Percentiles rank a stretch among this genome's conserved stretches.
phyloP scores from a whole-genome alignment of 2,329 filamentous ascomycete species.

The Diplodia scrobiculata region DNA sequence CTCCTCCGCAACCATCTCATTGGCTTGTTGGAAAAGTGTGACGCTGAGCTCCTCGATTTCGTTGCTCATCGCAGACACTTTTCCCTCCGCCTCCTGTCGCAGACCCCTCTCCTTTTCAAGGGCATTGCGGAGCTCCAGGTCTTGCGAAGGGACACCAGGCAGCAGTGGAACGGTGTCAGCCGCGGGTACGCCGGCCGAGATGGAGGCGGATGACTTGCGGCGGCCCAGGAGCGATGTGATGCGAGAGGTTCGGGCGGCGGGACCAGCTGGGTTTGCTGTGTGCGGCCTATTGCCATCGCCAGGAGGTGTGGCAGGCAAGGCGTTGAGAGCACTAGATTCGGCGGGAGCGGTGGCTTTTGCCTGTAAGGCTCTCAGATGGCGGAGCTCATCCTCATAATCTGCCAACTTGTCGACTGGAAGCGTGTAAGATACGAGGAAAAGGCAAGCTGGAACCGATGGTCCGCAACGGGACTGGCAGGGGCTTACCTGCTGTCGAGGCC shows the following conservation, averaged over 20 bases:
- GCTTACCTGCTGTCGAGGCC: conserved; percentile 62
- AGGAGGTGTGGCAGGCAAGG: conserved; percentile 34
- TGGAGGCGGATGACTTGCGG: conserved; percentile 32
- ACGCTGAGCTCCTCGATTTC: conserved; percentile 80
- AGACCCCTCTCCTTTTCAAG: conserved; percentile 67
- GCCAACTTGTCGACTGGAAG: conserved; percentile 60
- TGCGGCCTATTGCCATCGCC: conserved; percentile 38
- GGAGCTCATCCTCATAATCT: conserved; percentile 79
- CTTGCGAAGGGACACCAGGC: conserved; percentile 33
- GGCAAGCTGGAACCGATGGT: conserved; percentile 1
- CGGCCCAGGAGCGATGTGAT: conserved; percentile 50
- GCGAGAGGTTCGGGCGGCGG: conserved; percentile 40
- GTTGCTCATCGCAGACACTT: conserved; percentile 64
- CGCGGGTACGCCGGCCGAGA: conserved; percentile 37
- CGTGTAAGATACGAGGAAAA: conserved; percentile 21
- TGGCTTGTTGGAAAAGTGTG: conserved; percentile 77
- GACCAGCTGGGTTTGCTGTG: conserved; percentile 36
- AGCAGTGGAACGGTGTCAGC: conserved; percentile 43
- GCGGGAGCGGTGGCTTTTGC: conserved; percentile 28
- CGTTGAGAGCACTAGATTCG: conserved; percentile 30
- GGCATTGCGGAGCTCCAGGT: conserved; percentile 61
- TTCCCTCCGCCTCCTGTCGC: conserved; percentile 68
- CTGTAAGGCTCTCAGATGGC: conserved; percentile 56
- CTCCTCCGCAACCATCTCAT: conserved; percentile 83
- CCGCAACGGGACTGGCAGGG: background rate